A percentile compares a stretch with the other conserved stretches of the same genome.
Evolutionary conservation across 192 early-diverging fungal genomes (phyloP).

Genomic region (Globomyces pollinis-pini): DNA sequence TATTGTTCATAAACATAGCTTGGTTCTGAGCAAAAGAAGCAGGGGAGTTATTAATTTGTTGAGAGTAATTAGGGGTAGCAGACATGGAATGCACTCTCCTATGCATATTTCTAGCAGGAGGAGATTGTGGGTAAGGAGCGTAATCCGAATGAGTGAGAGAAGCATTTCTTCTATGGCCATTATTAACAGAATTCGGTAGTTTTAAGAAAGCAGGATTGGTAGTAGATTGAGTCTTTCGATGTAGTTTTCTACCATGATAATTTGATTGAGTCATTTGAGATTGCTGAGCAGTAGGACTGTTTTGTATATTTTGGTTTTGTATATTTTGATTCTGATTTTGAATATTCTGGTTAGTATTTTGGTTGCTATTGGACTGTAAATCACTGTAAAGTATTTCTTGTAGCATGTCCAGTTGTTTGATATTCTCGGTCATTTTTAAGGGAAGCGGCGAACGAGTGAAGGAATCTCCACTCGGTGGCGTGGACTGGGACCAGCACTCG

Average conservation of each 20-base stretch:
- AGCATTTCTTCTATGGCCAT: background rate
- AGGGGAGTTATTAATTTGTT: constrained; percentile 1
- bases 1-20: background rate
- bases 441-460: too few species aligned
- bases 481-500: too few species aligned
- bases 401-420: too few species aligned
- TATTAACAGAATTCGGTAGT: too few species aligned
- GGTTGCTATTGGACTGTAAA: too few species aligned
- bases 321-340: too few species aligned
- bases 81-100: background rate
- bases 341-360: too few species aligned
- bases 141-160: background rate
- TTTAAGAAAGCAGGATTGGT: background rate
- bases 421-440: too few species aligned
- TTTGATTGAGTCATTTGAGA: background rate
- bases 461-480: too few species aligned
- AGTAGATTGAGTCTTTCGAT: background rate
- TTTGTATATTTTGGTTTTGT: too few species aligned
- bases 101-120: background rate
- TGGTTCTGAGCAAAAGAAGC: background rate
- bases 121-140: background rate
- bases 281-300: background rate
- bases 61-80: background rate
- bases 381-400: too few species aligned
- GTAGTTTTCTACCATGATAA: background rate